Evolutionary conservation across 805 yeast genomes (phyloP), one percentile per base, ranked within the genome.

Genomic region (Priceomyces medius): DNA sequence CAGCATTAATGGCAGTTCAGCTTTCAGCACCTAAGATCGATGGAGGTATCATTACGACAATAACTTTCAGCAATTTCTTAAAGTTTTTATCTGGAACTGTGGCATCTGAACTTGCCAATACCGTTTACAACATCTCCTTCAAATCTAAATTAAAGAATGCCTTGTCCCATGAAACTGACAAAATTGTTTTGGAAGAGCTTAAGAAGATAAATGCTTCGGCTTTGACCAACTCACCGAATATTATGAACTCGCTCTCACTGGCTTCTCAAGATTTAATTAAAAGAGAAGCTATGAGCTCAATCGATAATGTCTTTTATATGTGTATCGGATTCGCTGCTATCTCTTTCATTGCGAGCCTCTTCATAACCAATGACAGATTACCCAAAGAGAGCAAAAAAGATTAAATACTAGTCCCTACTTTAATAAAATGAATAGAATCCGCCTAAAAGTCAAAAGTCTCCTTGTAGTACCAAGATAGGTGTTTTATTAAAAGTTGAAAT

Each of bases 21-120:
- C 54, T 77, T 7, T 57, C 65, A 18, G 77, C 78, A 7, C 80
- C 82, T 24, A 73, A 76, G 44, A 55, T 63, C 1, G 66, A 74
- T 7, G 82, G 81, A 12, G 65, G 72, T 3, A 63, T 65, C 5
- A 73, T 78, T 35, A 53, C 76, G 55, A 65, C 76, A 2, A 75
- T 80, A 4, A 55, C 79, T 0, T 61, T 68, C 37, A 39, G 73
- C 44, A 64, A 68, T 45, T 74, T 74, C 50, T 53, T 55, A n/a
- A 68, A 81, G 47, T 56, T 72, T 0, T 46, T 76, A 13, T 74
- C 74, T 19, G 73, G 75, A 29, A 64, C 80, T 7, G 19, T 24
- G 4, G 18, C 18, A n/a, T 13, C 35, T 13, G 35, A 31, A 31
- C 20, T 35, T 9, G 13, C 28, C 13, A 19, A 20, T 13, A 34